Conservation (phyloP, 2,329 filamentous ascomycete genomes). For the Penicillium sp. region DNA sequence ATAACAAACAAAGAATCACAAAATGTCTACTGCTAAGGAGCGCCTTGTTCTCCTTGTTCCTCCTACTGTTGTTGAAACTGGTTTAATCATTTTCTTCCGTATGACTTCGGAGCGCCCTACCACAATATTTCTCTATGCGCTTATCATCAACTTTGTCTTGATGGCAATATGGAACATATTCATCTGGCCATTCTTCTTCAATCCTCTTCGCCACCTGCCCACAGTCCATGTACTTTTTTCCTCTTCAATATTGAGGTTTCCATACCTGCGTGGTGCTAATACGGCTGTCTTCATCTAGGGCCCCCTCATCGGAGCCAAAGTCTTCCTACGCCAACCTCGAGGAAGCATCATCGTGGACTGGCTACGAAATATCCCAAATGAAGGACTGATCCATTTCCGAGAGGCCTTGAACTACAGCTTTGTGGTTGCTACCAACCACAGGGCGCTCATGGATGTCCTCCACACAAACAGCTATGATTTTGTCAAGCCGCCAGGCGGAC, state of each 20-base stretch:
- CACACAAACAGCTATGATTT: slow-evolving; percentile 56
- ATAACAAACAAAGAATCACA: not conserved
- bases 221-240: slow-evolving; percentile 28
- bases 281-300: slow-evolving; percentile 16
- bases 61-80: slow-evolving; percentile 8
- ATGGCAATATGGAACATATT: slow-evolving; percentile 41
- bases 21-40: slow-evolving; percentile 12
- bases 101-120: slow-evolving; percentile 9
- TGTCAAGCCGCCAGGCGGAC: slow-evolving; percentile 50
- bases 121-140: slow-evolving; percentile 19
- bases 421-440: slow-evolving; percentile 33
- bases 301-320: slow-evolving; percentile 19
- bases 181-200: slow-evolving; percentile 54
- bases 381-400: slow-evolving; percentile 56
- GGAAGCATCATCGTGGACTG: slow-evolving; percentile 40
- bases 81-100: slow-evolving; percentile 2
- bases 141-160: slow-evolving; percentile 26
- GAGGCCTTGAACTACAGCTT: slow-evolving; percentile 46
- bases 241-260: not conserved
- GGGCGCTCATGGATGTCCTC: slow-evolving; percentile 51
- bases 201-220: slow-evolving; percentile 53
- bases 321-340: slow-evolving; percentile 33
- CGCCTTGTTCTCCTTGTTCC: slow-evolving; percentile 5
- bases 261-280: not conserved
- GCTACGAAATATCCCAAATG: slow-evolving; percentile 55